Base-by-base conservation (phyloP, 1,284 basidiomycete species). In the Sporisorium graminicola region DNA sequence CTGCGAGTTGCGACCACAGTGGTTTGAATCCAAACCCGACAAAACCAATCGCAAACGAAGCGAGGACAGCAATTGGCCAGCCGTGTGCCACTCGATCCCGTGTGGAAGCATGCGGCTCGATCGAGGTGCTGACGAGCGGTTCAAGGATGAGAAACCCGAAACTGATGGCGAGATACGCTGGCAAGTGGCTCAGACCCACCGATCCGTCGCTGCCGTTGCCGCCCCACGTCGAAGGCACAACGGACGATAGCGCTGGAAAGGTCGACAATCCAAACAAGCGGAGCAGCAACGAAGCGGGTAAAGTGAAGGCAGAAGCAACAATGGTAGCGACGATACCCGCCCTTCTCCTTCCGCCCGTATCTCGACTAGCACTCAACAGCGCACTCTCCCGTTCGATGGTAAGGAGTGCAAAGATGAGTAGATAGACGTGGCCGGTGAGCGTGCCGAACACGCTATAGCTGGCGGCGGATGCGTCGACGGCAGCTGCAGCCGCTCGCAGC, bases 11-110 rank as follows among this genome's bases (percentile, higher is more conserved):
- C 18, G 68, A 70, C 57, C 74, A 71, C 4, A 50, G 37, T 6
- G 73, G 65, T 29, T 65, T 66, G 43, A 71, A 60, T 22, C 71
- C 77, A 33, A 84, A 85, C 3, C 78, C 83, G 8, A 81, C 80
- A 31, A 72, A 79, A 0, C 82, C 83, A 31, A 84, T 77, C 10
- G 74, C 61, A 27, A 79, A 69, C 6, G 60, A 58, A 10, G 78
- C 78, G 12, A 81, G 64, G 5, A 82, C 73, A 5, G 77, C 82
- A 22, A 83, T 70, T 2, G 81, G 82, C 83, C 83, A 85, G 13
- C 79, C 83, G 35, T 84, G 82, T 7, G 63, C 58, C 1, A 80
- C 79, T 16, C 81, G 65, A n/a, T 78, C 65, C 26, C 74, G 61
- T 9, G 78, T 58, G 2, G 76, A 74, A 12, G 78, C 82, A 50